Evolutionary conservation across 305 asterid species (phyloP).

Genomic region (Fraxinus baroniana): DNA sequence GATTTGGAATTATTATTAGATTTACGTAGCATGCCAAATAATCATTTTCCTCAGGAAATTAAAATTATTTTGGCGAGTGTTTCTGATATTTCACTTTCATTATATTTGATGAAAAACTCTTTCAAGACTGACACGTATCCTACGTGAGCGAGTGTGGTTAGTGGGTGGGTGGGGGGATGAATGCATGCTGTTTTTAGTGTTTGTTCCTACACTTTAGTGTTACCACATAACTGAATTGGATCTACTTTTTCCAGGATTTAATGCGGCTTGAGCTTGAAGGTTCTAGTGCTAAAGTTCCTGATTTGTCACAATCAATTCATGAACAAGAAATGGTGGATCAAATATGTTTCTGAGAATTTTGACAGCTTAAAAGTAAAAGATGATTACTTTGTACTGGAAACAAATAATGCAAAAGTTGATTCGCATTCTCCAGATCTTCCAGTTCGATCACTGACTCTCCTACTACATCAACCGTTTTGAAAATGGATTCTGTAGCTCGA

Average conservation of each 20-base stretch:
- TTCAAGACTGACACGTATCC: too few relatives aligned
- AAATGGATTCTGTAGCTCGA: slow-evolving; percentile 69
- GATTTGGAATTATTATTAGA: too few relatives aligned
- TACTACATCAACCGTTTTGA: slow-evolving; percentile 50
- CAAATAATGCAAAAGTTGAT: slow-evolving; percentile 22
- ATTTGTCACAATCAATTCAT: too few relatives aligned
- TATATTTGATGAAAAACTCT: too few relatives aligned
- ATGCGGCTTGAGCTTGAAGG: slow-evolving; percentile 37
- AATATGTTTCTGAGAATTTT: slow-evolving; percentile 36
- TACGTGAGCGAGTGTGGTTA: not conserved
- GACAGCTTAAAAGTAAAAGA: slow-evolving; percentile 29
- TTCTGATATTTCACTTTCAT: too few relatives aligned
- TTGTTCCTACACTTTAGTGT: not conserved
- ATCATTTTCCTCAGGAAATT: too few relatives aligned
- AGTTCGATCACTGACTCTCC: slow-evolving; percentile 28
- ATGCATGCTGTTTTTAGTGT: not conserved
- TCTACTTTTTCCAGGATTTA: slow-evolving; percentile 48
- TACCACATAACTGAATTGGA: not conserved
- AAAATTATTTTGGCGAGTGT: too few relatives aligned
- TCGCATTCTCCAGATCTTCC: not conserved
- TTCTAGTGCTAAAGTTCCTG: slow-evolving; percentile 24
- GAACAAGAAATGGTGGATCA: slow-evolving; percentile 26
- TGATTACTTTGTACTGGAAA: slow-evolving; percentile 23
- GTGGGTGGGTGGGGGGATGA: too few relatives aligned
- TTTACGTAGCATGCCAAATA: too few relatives aligned